Base-by-base conservation (phyloP, 2,329 filamentous ascomycete species). In the Venturia nashicola region DNA sequence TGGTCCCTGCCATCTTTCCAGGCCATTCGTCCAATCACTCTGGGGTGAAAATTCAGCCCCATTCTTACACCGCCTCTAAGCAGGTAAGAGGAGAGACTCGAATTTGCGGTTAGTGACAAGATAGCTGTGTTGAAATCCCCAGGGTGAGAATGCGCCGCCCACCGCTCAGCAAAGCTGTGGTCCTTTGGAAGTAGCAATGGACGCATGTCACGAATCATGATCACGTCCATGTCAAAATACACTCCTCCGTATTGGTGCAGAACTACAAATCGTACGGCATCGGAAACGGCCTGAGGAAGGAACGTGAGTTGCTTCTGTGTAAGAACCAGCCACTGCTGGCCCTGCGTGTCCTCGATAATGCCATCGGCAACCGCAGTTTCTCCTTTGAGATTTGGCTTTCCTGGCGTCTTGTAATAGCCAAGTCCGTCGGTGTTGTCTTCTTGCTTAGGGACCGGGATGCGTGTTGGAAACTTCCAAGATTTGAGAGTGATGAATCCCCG, bases 111-210 rank as follows among this genome's bases (percentile, higher is more conserved):
- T 32, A 83, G 73, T 2, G 80, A 81, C 77, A 83, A 81, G 67
- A 83, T 78, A 44, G 81, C 81, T 0, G 81, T 83, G 71, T 83
- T 83, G 73, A 82, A 83, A 66, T 83, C 81, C 64, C 80, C 80
- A 9, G 80, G 80, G 64, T 76, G 76, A 3, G 77, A 72, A 64
- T 83, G 80, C 6, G 78, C 80, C 5, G 76, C 81, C 81, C 81
- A 83, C 64, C 81, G 75, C 70, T 83, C 81, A 11, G 81, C 81
- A 68, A 83, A 83, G 5, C 76, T 73, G 67, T 82, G 80, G 57
- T 81, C 75, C 60, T 78, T 75, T 23, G 77, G 79, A 54, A 83
- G 70, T 5, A 83, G 71, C 9, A 83, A 69, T 1, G 80, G 80
- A n/a, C 80, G 77, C 76, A 83, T 79, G 66, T 83, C 80, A 64